Percentiles rank a stretch among this genome's conserved stretches.
Conservation (phyloP, 176 grass and related monocot genomes). For the Avena atlantica region DNA sequence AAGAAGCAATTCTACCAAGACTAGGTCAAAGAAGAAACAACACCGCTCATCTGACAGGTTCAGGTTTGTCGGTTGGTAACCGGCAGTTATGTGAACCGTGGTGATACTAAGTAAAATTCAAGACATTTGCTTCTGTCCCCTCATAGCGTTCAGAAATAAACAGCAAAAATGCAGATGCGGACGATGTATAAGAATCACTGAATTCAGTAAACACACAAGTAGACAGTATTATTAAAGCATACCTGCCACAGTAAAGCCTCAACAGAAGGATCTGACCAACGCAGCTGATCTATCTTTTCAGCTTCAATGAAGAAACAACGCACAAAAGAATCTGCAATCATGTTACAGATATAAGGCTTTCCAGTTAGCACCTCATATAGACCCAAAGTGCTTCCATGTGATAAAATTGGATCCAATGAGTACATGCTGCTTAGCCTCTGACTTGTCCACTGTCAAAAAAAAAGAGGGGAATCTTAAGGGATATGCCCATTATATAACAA, state of each 20-base stretch:
- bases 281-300: constrained; percentile 75
- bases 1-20: neutral
- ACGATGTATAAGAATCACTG: neutral
- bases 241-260: constrained; percentile 98
- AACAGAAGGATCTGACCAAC: constrained; percentile 60
- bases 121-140: neutral
- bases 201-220: neutral
- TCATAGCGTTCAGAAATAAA: neutral
- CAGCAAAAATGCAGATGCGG: neutral
- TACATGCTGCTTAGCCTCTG: constrained; percentile 68
- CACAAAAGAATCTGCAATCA: constrained; percentile 75
- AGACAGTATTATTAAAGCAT: neutral
- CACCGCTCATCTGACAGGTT: neutral
- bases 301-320: constrained; percentile 87
- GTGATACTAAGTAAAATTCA: neutral
- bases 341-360: constrained; percentile 82
- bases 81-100: neutral
- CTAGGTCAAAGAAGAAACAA: neutral
- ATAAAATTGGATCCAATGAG: constrained; percentile 80
- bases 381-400: constrained; percentile 83
- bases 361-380: constrained; percentile 87
- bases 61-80: neutral
- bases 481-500: too few relatives aligned
- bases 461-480: neutral
- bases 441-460: constrained; percentile 67